Evolutionary conservation across 2,329 filamentous ascomycete species (phyloP).

Genomic region (Fusarium albosuccineum): DNA sequence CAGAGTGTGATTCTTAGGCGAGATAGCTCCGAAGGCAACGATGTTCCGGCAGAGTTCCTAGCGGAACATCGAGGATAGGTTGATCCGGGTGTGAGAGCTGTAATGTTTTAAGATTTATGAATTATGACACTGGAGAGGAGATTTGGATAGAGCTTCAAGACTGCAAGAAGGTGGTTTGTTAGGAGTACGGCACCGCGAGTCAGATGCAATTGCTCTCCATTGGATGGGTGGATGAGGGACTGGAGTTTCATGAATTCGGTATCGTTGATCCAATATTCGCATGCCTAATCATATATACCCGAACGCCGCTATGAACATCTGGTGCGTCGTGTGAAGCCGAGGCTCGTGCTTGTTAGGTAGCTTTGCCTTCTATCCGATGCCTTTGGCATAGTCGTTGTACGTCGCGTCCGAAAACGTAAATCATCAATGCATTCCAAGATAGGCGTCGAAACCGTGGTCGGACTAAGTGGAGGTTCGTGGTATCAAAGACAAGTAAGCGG

Average conservation of each 20-base stretch:
- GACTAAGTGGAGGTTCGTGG: conserved; percentile 29
- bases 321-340: conserved; percentile 21
- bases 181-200: background rate
- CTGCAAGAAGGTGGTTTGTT: no score
- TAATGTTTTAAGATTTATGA: conserved; percentile 21
- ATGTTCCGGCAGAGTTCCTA: conserved; percentile 66
- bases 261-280: conserved; percentile 42
- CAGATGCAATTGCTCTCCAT: background rate
- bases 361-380: conserved; percentile 13
- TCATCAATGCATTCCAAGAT: conserved; percentile 24
- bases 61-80: conserved; percentile 54
- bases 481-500: conserved; percentile 29
- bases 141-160: background rate
- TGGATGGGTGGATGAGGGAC: background rate
- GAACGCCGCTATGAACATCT: conserved; percentile 43
- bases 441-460: background rate
- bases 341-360: conserved; percentile 18
- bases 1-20: conserved; percentile 37
- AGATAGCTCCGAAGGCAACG: conserved; percentile 58
- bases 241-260: conserved; percentile 30
- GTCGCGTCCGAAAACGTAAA: conserved; percentile 18
- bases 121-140: conserved; percentile 21
- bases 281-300: conserved; percentile 43
- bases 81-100: conserved; percentile 24
- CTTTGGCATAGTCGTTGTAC: conserved; percentile 3